Base-by-base conservation (phyloP, 2,329 filamentous ascomycete species). In the Alternaria sp. region DNA sequence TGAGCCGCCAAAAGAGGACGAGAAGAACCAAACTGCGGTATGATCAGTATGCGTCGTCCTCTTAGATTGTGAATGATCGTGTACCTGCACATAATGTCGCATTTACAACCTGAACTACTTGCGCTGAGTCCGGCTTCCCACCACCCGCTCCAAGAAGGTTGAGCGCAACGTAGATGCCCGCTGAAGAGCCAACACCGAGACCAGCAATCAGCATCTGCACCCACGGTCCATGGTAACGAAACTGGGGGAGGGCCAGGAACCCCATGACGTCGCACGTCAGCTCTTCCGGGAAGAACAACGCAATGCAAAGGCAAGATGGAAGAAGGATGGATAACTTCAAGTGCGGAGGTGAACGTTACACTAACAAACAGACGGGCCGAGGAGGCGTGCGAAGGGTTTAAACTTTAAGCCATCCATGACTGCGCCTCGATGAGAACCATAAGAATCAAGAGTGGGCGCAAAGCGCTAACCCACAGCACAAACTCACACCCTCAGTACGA, bases 61-160 rank as follows among this genome's bases (percentile, higher is more conserved):
- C 6, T 10, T 9, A 21, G n/a, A 10, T 12, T n/a, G 12, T 17
- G 5, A n/a, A 32, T 19, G 15, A 21, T 54, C n/a, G 3, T 45
- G 13, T 60, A 59, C 60, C 60, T 21, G 75, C 71, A 64, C 74
- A 77, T 9, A 76, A 63, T 6, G 75, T 76, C 21, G 75, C 74
- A 44, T 76, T 76, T 19, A 76, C 74, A 43, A 76, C 73, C 57
- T 76, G 72, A 12, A 76, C 72, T 12, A 75, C 72, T 55, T 77
- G 74, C 2, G 73, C 73, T n/a, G 73, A 74, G 47, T 75, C 69
- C 10, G 70, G 73, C 45, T 57, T 70, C 11, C 72, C 74, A 17
- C 74, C 74, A 46, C 74, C 73, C 40, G 74, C 74, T 49, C 74
- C 73, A 5, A 76, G 68, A 5, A 76, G 64, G 40, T 75, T 76